Evolutionary conservation across 2,329 filamentous ascomycete genomes (phyloP), one percentile per base, ranked within the genome.

Genomic region (Aspergillus udagawae): DNA sequence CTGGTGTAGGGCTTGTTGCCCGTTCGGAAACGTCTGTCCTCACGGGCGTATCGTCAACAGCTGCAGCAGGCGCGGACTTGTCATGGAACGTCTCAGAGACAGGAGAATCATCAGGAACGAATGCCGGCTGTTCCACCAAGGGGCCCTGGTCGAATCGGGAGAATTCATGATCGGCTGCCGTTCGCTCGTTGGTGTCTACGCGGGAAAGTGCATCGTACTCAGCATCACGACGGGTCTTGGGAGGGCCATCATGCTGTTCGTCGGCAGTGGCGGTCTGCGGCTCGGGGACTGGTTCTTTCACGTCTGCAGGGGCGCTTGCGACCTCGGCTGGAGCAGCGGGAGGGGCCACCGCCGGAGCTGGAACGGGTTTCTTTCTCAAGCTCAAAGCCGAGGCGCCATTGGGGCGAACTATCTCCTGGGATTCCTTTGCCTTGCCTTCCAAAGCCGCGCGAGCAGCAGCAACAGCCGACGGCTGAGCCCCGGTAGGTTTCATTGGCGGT

Each of bases 71-170:
- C 21, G 53, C 50, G 3, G 61, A 50, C 49, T 64, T 63, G 28
- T 64, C 61, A 17, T 60, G 44, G 48, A 35, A 55, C 38, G 42
- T 55, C 47, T 62, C 62, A n/a, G 60, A 63, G 32, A 68, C 63
- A 3, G 68, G 66, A 17, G 65, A 67, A 14, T 86, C 83, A 3
- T 77, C 80, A 0, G 90, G 90, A 10, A 85, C 81, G 68, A 95
- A 96, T 1, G 92, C 90, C 3, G 94, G 93, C 72, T 94, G 89
- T 56, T 97, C 92, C 9, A 84, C 75, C 25, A 97, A 82, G 1
- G 94, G 94, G 2, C 92, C 94, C 75, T 97, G 93, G 67, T 94
- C 89, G 69, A 97, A 97, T 25, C 79, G 80, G 17, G 82, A 83
- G 67, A 87, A 86, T 53, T 79, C 78, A 4, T 69, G 71, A 47